Evolutionary conservation across 2,329 filamentous ascomycete genomes (phyloP).

Genomic region (Exophiala aquamarina): DNA sequence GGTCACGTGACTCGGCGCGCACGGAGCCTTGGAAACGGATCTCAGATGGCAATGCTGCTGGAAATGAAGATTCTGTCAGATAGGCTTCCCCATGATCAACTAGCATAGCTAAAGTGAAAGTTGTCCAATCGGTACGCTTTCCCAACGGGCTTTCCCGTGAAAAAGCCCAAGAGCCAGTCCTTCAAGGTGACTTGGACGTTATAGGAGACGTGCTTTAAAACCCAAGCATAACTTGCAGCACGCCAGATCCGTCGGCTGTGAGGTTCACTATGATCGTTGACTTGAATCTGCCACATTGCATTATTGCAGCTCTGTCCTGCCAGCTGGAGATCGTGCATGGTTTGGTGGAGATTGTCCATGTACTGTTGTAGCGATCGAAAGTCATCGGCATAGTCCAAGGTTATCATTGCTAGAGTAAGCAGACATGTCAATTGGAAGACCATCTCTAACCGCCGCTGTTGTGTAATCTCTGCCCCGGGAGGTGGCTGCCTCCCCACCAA

Average conservation of each 20-base stretch:
- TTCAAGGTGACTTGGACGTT: constrained; percentile 18
- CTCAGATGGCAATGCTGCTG: too few species aligned
- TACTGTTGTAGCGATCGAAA: constrained; percentile 18
- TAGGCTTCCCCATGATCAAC: too few species aligned
- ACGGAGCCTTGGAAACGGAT: too few species aligned
- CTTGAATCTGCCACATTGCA: constrained; percentile 23
- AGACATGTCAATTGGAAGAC: constrained; percentile 22
- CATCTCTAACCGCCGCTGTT: constrained; percentile 17
- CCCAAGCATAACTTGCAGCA: constrained; percentile 18
- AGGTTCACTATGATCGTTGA: constrained; percentile 17
- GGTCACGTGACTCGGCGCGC: too few species aligned
- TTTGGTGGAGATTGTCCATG: constrained; percentile 19
- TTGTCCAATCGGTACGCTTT: constrained; percentile 12
- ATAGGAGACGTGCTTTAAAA: constrained; percentile 21
- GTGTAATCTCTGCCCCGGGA: constrained; percentile 12
- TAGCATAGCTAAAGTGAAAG: constrained; percentile 23
- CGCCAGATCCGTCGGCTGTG: constrained; percentile 22
- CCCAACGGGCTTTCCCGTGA: constrained; percentile 16
- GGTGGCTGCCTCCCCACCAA: constrained; percentile 12
- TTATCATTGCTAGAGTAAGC: constrained; percentile 17
- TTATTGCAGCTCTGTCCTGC: constrained; percentile 21
- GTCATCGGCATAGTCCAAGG: constrained; percentile 17
- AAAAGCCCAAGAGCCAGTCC: constrained; percentile 19
- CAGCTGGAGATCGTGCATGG: constrained; percentile 15
- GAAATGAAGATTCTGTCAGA: too few species aligned